These are phyloP conservation scores for Cercospora zeina DNA, from an alignment of 2,329 filamentous ascomycete genomes.

Conservation along the genomic window DNA sequence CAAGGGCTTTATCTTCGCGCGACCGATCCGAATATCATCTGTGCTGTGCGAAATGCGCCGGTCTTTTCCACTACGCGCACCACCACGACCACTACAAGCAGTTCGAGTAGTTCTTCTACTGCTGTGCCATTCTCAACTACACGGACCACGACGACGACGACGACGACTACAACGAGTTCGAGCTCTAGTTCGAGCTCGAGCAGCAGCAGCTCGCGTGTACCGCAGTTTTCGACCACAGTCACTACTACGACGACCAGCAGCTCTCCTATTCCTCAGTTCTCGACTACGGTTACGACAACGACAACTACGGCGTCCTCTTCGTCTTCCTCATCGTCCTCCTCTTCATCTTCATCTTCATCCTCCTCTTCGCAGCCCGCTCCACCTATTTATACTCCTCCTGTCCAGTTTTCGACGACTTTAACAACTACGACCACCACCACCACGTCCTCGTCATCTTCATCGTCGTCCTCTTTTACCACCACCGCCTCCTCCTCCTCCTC, in stretches of 20 bases:
- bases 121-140: slow-evolving; percentile 1
- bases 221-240: neutral
- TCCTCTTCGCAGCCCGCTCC: too few species aligned
- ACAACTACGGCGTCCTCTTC: neutral
- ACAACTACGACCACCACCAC: neutral
- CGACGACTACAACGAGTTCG: neutral
- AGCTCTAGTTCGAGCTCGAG: neutral
- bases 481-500: neutral
- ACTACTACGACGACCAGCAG: neutral
- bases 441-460: neutral
- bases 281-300: neutral
- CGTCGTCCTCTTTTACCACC: neutral
- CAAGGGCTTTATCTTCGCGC: neutral
- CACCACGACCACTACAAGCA: neutral
- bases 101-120: too few species aligned
- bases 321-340: too few species aligned
- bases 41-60: neutral
- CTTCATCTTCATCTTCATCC: too few species aligned
- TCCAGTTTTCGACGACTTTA: too few species aligned
- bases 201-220: neutral
- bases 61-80: neutral
- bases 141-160: neutral
- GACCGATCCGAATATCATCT: neutral
- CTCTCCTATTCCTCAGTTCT: neutral
- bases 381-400: neutral